A percentile compares a stretch with the other conserved stretches of the same genome.
phyloP scores from a whole-genome alignment of 768 basidiomycete species.

The Boletellus emodensis region DNA sequence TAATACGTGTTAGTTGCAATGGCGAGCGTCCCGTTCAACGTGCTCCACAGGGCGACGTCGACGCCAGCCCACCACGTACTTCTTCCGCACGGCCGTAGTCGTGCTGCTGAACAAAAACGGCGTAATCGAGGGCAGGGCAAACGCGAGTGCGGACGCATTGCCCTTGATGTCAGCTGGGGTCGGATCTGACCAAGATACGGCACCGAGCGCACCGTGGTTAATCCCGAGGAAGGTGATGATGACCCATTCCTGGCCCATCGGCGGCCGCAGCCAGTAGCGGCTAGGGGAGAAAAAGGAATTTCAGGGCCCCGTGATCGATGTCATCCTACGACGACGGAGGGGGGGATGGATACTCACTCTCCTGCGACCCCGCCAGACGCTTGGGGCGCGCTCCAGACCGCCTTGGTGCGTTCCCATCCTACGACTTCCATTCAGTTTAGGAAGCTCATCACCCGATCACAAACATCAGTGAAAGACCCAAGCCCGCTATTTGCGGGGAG shows the following conservation, averaged over 20 bases:
- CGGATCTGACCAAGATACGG: slow-evolving; percentile 49
- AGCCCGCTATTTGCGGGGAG: slow-evolving; percentile 23
- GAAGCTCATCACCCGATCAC: slow-evolving; percentile 63
- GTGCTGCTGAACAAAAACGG: slow-evolving; percentile 44
- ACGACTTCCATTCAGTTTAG: slow-evolving; percentile 50
- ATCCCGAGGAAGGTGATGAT: slow-evolving; percentile 61
- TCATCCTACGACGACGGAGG: background rate
- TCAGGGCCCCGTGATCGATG: background rate
- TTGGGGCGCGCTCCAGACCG: slow-evolving; percentile 77
- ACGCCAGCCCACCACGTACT: slow-evolving; percentile 39
- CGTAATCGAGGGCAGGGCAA: slow-evolving; percentile 42
- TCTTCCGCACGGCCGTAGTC: slow-evolving; percentile 37
- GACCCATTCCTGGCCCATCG: slow-evolving; percentile 65
- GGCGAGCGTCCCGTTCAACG: slow-evolving; percentile 41
- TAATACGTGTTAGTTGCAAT: slow-evolving; percentile 53
- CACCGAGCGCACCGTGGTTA: slow-evolving; percentile 64
- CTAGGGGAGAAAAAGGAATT: slow-evolving; percentile 5
- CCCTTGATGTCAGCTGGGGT: slow-evolving; percentile 50
- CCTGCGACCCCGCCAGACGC: slow-evolving; percentile 53
- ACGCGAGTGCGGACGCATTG: slow-evolving; percentile 47
- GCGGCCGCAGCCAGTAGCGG: slow-evolving; percentile 57
- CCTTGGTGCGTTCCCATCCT: slow-evolving; percentile 64
- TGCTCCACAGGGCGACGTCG: slow-evolving; percentile 50
- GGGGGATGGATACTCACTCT: slow-evolving; percentile 25
- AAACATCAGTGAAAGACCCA: slow-evolving; percentile 58